Conservation (phyloP, 129 eudicot species). For the Centella asiatica region DNA sequence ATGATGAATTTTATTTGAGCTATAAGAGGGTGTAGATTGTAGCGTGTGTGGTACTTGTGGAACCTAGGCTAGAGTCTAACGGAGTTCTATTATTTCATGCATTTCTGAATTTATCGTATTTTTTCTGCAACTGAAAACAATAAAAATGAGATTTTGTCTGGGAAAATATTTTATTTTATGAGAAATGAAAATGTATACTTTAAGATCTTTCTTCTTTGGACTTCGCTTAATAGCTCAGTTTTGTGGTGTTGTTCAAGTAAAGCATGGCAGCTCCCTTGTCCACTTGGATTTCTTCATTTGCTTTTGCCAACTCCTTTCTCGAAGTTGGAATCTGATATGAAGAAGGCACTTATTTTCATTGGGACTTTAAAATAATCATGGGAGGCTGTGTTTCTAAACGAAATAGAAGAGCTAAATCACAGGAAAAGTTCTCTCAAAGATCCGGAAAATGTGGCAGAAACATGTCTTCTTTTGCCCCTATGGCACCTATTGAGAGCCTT, state of each 20-base stretch:
- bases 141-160: background rate
- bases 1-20: no score
- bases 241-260: background rate
- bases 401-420: slow-evolving; percentile 32
- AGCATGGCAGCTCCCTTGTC: slow-evolving; percentile 6
- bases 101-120: no score
- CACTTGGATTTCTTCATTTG: slow-evolving; percentile 5
- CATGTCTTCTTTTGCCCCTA: slow-evolving; percentile 33
- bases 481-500: slow-evolving; percentile 38
- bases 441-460: slow-evolving; percentile 41
- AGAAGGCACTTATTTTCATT: background rate
- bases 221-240: background rate
- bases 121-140: no score
- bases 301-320: background rate
- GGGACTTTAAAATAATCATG: slow-evolving; percentile 31
- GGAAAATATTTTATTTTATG: background rate
- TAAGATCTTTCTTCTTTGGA: background rate
- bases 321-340: slow-evolving; percentile 11
- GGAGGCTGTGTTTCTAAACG: slow-evolving; percentile 76
- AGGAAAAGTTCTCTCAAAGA: slow-evolving; percentile 34
- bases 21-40: no score
- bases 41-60: no score
- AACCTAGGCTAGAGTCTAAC: no score
- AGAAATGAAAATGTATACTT: background rate
- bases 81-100: no score